Base-by-base conservation (phyloP, 441 rosid species). In the Erysimum cheiri region DNA sequence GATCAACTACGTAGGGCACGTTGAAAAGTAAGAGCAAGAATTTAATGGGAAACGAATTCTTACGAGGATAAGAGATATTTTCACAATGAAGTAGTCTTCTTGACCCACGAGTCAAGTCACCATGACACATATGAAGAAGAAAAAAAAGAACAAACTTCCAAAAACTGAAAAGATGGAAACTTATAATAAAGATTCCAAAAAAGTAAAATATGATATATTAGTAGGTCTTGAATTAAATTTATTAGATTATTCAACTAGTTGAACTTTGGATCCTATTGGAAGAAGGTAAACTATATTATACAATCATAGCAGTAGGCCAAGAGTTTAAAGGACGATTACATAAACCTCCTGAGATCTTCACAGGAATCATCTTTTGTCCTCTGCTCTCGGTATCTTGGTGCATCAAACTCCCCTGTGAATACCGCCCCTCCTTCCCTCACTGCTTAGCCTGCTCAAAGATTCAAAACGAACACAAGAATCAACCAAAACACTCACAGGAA, bases 401-500 rank as follows among this genome's bases (percentile, higher is more conserved):
- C 40, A 53, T 54, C 63, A 63, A 24, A 44, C 57, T 44, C 64
- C 43, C 53, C 13, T 61, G 46, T 60, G 67, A 70, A 48, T 17
- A 49, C 29, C 19, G 6, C 3, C 36, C 9, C 22, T 58, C 31
- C n/a, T 46, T 57, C 29, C 60, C 14, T 72, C 71, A 72, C 54
- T 72, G 71, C 24, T 65, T 72, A 0, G 77, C 71, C 71, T 72
- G 60, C 19, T 57, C 46, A 58, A 48, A 17, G 44, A 72, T 48
- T 55, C 6, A 6, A 46, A 60, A 33, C 57, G 0, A 56, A 46
- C 40, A 55, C 47, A 44, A 2, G n/a, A 65, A 31, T 29, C 13
- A 49, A 8, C 67, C 59, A 47, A 33, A 46, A 46, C 49, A 24
- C 15, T 55, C 59, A 54, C 76, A 72, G 1, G 15, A 53, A 14